phyloP scores from a whole-genome alignment of 192 early-diverging fungal genomes.

The Coemansia erecta region DNA sequence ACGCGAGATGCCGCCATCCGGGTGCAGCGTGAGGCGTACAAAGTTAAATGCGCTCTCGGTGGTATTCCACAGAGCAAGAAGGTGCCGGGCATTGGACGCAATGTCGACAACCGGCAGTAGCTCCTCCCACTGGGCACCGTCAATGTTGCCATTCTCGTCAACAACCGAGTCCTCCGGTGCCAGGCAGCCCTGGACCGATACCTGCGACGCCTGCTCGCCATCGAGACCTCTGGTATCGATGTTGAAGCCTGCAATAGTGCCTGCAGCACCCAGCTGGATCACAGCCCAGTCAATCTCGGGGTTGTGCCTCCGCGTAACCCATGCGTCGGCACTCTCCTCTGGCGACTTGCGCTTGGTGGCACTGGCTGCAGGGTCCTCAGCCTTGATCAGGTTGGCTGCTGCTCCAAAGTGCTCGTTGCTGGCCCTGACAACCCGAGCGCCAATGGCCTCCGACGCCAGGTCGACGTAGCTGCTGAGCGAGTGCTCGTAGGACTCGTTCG shows the following conservation, averaged over 20 bases:
- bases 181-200: conserved; percentile 75
- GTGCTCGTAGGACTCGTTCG: conserved; percentile 39
- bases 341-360: neutral
- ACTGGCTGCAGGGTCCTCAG: conserved; percentile 4
- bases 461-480: conserved; percentile 53
- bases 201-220: conserved; percentile 79
- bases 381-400: conserved; percentile 70
- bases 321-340: conserved; percentile 60
- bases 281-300: conserved; percentile 83
- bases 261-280: conserved; percentile 79
- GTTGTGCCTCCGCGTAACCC: conserved; percentile 91
- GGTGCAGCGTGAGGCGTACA: conserved; percentile 65
- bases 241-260: conserved; percentile 76
- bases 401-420: conserved; percentile 88
- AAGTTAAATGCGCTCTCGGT: conserved; percentile 53
- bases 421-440: conserved; percentile 67
- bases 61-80: conserved; percentile 57
- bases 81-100: conserved; percentile 59
- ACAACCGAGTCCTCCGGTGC: conserved; percentile 14
- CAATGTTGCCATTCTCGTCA: conserved; percentile 35
- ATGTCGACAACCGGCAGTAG: conserved; percentile 70
- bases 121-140: conserved; percentile 58
- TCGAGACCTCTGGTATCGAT: conserved; percentile 87
- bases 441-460: conserved; percentile 65
- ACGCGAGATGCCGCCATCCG: conserved; percentile 76